Evolutionary conservation across 345 rosid species (phyloP).

Genomic region (Eucalyptus erythrocorys): DNA sequence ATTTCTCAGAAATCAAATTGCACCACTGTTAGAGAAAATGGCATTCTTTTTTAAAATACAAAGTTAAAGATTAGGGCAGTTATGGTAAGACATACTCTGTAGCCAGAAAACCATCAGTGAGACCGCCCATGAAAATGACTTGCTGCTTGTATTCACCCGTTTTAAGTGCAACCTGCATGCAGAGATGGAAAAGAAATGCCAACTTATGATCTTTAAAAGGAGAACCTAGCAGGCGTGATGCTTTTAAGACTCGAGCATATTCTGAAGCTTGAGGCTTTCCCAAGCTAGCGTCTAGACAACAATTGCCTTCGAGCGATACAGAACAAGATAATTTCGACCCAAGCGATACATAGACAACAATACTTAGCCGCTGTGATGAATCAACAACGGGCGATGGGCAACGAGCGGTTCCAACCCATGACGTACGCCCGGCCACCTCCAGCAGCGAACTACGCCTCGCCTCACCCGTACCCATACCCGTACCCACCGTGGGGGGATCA

Average conservation of each 20-base stretch:
- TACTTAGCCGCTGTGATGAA: constrained; percentile 67
- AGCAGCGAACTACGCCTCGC: constrained; percentile 70
- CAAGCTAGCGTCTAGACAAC: background rate
- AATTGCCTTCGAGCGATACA: background rate
- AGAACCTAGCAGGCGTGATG: background rate
- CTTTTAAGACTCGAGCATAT: background rate
- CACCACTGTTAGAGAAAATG: background rate
- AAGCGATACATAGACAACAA: background rate
- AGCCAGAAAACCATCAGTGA: constrained; percentile 80
- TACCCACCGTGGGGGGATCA: constrained; percentile 13
- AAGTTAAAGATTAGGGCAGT: background rate
- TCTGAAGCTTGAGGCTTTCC: background rate
- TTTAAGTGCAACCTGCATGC: constrained; percentile 76
- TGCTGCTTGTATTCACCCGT: constrained; percentile 88
- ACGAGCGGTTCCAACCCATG: constrained; percentile 82
- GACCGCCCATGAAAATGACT: constrained; percentile 79
- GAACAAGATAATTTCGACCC: background rate
- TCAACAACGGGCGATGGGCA: constrained; percentile 68
- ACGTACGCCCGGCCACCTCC: constrained; percentile 86
- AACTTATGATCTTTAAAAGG: background rate
- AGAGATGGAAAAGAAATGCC: background rate
- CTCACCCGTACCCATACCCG: constrained; percentile 27
- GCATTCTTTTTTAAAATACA: background rate
- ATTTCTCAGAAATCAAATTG: background rate
- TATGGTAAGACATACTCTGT: constrained; percentile 53